Conservation (phyloP, 2,329 filamentous ascomycete species). For the Calonectria ilicicola region DNA sequence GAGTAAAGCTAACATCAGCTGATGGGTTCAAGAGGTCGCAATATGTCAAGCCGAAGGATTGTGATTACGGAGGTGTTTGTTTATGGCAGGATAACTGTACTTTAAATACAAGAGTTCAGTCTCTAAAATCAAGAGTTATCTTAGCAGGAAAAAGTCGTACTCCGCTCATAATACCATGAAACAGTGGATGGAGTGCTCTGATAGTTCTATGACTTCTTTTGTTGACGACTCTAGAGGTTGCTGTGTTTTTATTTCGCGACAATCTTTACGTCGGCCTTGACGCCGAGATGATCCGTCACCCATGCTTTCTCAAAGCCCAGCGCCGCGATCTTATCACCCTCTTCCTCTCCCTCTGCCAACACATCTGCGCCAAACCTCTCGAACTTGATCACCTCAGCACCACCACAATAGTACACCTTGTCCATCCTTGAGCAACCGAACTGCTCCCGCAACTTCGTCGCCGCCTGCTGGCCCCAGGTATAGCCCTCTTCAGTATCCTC, state of each 20-base stretch:
- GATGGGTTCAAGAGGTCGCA: too few relatives aligned
- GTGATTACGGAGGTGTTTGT: too few relatives aligned
- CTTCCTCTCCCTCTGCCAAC: conserved; percentile 43
- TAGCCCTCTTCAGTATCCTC: conserved; percentile 64
- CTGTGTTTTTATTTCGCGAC: not conserved
- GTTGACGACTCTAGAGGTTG: conserved; percentile 13
- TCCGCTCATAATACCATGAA: too few relatives aligned
- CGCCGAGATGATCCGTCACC: conserved; percentile 63
- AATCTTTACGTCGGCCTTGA: conserved; percentile 28
- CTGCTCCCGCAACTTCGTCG: conserved; percentile 50
- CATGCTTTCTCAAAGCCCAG: conserved; percentile 54
- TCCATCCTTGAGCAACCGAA: conserved; percentile 67
- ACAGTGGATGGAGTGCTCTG: not conserved
- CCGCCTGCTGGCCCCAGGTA: conserved; percentile 69
- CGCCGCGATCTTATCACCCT: conserved; percentile 42
- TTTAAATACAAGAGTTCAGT: too few relatives aligned
- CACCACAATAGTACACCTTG: conserved; percentile 61
- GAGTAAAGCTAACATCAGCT: too few relatives aligned
- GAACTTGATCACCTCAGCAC: conserved; percentile 44
- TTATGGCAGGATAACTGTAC: too few relatives aligned
- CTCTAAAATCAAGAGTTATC: too few relatives aligned
- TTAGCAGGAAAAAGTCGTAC: too few relatives aligned
- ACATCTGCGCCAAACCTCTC: conserved; percentile 62
- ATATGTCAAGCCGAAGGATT: too few relatives aligned
- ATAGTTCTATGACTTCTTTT: not conserved